Evolutionary conservation across 345 rosid genomes (phyloP), one percentile per base, ranked within the genome.

Genomic region (Lepidium sativum): DNA sequence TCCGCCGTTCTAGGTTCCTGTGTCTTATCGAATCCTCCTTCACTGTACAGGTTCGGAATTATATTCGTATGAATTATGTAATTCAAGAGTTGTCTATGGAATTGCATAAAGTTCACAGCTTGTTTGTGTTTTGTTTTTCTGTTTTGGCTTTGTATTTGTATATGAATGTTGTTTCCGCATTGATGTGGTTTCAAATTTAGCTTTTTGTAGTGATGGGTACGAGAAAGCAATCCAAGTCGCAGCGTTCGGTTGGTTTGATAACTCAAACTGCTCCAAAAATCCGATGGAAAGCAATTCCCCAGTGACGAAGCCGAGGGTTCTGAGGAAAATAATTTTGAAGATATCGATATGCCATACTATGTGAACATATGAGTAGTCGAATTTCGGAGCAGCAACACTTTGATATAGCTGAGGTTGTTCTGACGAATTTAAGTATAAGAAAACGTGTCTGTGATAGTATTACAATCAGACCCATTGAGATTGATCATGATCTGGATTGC

Each of bases 161-260:
- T 9, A 14, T 58, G 45, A 4, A 3, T 50, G 5, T 61, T 32
- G 21, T 49, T 55, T 58, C 18, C 13, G 16, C 16, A 9, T 60
- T 35, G 34, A 54, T 69, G 53, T 20, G 23, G 66, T 55, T 64
- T 62, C 25, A 55, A n/a, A 65, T 44, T 54, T 63, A 42, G 43
- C 12, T 34, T 59, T 58, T 38, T 60, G 45, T 58, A 81, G 86
- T 65, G 70, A 90, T 88, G 96, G 99, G 97, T 45, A 79, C 92
- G 75, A 90, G 84, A 81, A 90, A 94, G 80, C 96, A 87, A 70
- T 59, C 85, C 45, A 82, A 79, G 51, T 95, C 99, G 1, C 88
- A 76, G 33, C 81, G 95, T 52, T 87, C 99, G 0, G 85, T 80
- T 38, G 86, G 77, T 11, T 40, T 79, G 72, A 8, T 75, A 18